Conservation (phyloP, 176 grass and related monocot genomes). For the Olyra latifolia region DNA sequence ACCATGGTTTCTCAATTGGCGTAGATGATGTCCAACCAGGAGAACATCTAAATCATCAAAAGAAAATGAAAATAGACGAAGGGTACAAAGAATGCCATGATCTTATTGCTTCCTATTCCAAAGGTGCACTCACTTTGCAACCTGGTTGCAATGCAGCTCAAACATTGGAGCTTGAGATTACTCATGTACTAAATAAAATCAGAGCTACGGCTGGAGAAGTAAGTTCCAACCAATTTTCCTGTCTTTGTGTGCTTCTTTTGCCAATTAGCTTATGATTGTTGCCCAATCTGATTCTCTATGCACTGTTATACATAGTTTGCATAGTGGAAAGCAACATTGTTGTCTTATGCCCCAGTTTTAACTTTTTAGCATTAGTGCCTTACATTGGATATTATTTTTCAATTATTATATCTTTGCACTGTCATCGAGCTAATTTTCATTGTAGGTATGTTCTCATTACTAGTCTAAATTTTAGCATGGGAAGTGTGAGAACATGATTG, state of each 20-base stretch:
- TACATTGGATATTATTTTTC: conserved; percentile 9
- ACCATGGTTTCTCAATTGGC: conserved; percentile 98
- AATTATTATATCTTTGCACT: not conserved
- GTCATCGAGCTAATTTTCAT: not conserved
- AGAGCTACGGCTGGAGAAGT: conserved; percentile 72
- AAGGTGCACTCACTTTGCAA: conserved; percentile 62
- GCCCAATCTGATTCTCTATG: not conserved
- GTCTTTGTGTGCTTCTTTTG: conserved; percentile 21
- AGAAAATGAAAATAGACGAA: conserved; percentile 64
- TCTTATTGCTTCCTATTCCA: conserved; percentile 68
- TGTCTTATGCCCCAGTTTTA: not conserved
- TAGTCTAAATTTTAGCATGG: not conserved
- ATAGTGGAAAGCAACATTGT: conserved; percentile 4
- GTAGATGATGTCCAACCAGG: conserved; percentile 91
- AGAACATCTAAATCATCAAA: conserved; percentile 64
- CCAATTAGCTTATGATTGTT: not conserved
- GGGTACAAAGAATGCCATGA: conserved; percentile 76
- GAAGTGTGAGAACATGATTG: conserved; percentile 4
- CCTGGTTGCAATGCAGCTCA: conserved; percentile 70
- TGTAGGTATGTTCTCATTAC: conserved; percentile 9
- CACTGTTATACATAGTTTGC: conserved; percentile 22
- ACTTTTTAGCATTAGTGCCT: not conserved
- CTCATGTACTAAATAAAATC: conserved; percentile 70
- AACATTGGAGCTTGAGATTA: conserved; percentile 75
- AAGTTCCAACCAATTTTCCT: conserved; percentile 30